Evolutionary conservation across 2,329 filamentous ascomycete genomes (phyloP).

Genomic region (Paraconiothyrium brasiliense): DNA sequence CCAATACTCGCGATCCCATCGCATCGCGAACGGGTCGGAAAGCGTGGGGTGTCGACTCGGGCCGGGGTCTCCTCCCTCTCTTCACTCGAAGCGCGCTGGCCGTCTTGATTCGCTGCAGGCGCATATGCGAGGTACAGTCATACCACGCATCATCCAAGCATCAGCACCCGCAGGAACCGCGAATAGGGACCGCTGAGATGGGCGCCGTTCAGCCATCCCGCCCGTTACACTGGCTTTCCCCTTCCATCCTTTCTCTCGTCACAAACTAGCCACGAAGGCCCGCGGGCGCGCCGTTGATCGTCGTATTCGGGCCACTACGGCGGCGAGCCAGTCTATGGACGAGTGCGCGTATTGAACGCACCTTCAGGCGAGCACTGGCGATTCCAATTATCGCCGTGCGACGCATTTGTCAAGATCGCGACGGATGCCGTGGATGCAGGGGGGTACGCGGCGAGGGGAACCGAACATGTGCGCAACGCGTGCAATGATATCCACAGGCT

Average conservation of each 20-base stretch:
- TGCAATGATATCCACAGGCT: background rate
- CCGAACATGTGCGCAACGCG: conserved; percentile 7
- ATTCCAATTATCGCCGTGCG: conserved; percentile 35
- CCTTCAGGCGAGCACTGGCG: background rate
- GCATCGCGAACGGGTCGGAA: conserved; percentile 18
- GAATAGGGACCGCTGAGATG: conserved; percentile 35
- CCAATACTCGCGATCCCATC: conserved; percentile 2
- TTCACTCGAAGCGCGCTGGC: conserved; percentile 20
- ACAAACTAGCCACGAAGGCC: conserved; percentile 22
- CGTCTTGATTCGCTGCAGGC: conserved; percentile 31
- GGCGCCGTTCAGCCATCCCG: conserved; percentile 19
- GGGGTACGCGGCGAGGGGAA: conserved; percentile 22
- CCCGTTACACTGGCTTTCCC: conserved; percentile 26
- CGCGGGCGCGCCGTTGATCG: conserved; percentile 36
- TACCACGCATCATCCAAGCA: conserved; percentile 41
- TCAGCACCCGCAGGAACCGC: conserved; percentile 26
- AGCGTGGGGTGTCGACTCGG: conserved; percentile 23
- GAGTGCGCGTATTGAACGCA: background rate
- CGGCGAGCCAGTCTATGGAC: conserved; percentile 8
- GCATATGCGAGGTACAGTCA: conserved; percentile 41
- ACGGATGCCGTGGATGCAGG: conserved; percentile 15
- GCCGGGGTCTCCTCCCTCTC: conserved; percentile 1
- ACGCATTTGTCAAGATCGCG: conserved; percentile 25
- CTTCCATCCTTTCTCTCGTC: conserved; percentile 17
- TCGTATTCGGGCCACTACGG: conserved; percentile 10